phyloP scores from a whole-genome alignment of 2,329 filamentous ascomycete species.

The Cordyceps tenuipes region DNA sequence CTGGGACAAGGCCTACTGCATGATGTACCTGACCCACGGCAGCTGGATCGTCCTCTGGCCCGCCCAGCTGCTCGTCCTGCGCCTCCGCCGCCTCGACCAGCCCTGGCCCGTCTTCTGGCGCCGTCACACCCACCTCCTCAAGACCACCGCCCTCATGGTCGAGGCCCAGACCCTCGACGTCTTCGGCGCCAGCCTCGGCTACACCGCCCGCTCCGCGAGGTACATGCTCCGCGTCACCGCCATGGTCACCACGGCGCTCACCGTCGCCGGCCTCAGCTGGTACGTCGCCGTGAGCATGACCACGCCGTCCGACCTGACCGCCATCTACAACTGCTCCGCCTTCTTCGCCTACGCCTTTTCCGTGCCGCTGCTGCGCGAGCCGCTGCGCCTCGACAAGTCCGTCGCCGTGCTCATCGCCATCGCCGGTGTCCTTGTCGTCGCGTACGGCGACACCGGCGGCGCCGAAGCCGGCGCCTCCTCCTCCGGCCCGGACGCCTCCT shows the following conservation, averaged over 20 bases:
- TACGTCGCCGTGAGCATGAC: slow-evolving; percentile 93
- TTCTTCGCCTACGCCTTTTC: slow-evolving; percentile 98
- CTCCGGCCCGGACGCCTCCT: slow-evolving; percentile 26
- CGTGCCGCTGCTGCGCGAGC: slow-evolving; percentile 80
- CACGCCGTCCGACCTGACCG: slow-evolving; percentile 85
- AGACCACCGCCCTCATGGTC: slow-evolving; percentile 68
- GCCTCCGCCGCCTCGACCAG: slow-evolving; percentile 67
- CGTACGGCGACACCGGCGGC: slow-evolving; percentile 68
- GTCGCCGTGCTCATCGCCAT: slow-evolving; percentile 83
- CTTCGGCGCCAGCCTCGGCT: slow-evolving; percentile 31
- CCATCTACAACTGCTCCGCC: slow-evolving; percentile 98
- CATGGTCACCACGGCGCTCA: slow-evolving; percentile 76
- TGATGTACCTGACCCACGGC: slow-evolving; percentile 96
- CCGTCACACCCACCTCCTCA: slow-evolving; percentile 41
- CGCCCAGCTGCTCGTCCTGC: slow-evolving; percentile 68
- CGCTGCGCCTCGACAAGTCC: slow-evolving; percentile 74
- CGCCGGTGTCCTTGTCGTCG: slow-evolving; percentile 83
- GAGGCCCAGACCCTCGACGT: slow-evolving; percentile 68
- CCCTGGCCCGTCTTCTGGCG: slow-evolving; percentile 86
- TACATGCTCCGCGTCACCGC: slow-evolving; percentile 77
- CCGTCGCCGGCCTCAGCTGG: slow-evolving; percentile 87
- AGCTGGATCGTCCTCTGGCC: slow-evolving; percentile 92
- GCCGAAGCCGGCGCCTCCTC: slow-evolving; percentile 30
- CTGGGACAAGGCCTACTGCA: slow-evolving; percentile 99
- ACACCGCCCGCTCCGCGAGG: slow-evolving; percentile 36